Evolutionary conservation across 2,329 filamentous ascomycete species (phyloP), one percentile per base, ranked within the genome.

Genomic region (Aspergillus viridinutans): DNA sequence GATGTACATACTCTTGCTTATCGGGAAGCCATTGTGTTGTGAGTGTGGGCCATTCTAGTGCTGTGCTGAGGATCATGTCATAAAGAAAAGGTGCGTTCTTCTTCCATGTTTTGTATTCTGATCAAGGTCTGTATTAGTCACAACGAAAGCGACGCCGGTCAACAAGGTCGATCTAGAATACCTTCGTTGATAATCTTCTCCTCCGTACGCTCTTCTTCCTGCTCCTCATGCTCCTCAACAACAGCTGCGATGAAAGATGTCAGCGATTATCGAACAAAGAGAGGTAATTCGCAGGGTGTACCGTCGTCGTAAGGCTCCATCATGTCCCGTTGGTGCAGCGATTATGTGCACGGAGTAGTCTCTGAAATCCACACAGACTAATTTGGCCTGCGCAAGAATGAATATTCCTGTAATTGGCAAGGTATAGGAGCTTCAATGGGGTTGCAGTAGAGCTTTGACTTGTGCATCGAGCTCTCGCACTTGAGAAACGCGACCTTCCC

Each of bases 71-170:
- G 64, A 99, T 94, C 86, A 97, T 90, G 74, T 99, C 94, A 75
- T 99, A 99, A 67, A 99, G 88, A 72, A 97, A 97, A 3, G 94
- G 92, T 63, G 90, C 91, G 77, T 99, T 99, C 82, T 99, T 99
- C 83, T 99, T 99, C 94, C 94, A 99, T 64, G 93, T 97, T 76
- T 99, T 99, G 84, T 99, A 99, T 75, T 99, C 94, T 92, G 67
- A 43, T 38, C 23, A 49, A 50, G 29, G 3, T 35, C 25, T n/a
- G 12, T 23, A 28, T 63, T 52, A 57, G 59, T 23, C 42, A 8
- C 21, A 26, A 49, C 38, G 25, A 14, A 8, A 21, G 20, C 17
- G 6, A 53, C 10, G 23, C 35, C 7, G 23, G 4, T 17, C 25
- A 17, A 52, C 9, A 10, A 47, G 43, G 12, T 40, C 50, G 32